Conservation (phyloP, 257 asterid species). For the Gynochthodes officinalis region DNA sequence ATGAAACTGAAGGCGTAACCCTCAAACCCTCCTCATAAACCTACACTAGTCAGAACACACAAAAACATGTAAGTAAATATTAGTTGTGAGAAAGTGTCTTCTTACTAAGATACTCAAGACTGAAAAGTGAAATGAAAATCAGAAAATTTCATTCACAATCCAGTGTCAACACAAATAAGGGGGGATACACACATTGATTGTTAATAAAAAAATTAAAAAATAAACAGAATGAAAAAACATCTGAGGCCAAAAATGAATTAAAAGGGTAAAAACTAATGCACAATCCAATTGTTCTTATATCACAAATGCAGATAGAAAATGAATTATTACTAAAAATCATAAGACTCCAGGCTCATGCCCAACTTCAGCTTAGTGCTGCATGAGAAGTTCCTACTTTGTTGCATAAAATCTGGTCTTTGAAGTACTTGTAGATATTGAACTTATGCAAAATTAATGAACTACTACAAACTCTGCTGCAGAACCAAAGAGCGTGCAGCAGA, state of each 20-base stretch:
- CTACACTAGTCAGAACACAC: constrained; percentile 33
- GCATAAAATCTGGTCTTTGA: background rate
- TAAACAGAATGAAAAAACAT: background rate
- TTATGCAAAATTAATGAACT: background rate
- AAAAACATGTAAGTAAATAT: background rate
- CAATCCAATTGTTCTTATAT: too few species aligned
- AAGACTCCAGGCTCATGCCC: constrained; percentile 1
- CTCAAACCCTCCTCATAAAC: constrained; percentile 75
- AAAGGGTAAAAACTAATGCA: background rate
- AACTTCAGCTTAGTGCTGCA: background rate
- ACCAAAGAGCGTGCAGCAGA: background rate
- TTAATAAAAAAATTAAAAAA: too few species aligned
- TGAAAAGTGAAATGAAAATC: background rate
- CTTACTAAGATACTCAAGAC: background rate
- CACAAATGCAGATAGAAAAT: background rate
- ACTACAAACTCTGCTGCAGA: background rate
- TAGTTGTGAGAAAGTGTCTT: constrained; percentile 1
- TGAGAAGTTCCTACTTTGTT: background rate
- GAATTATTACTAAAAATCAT: background rate
- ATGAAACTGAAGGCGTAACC: constrained; percentile 45
- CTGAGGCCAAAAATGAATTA: background rate
- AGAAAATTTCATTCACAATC: background rate
- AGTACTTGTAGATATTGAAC: background rate
- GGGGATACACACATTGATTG: too few species aligned
- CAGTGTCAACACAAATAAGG: background rate